Evolutionary conservation across 139 green algal genomes (phyloP), one percentile per base, ranked within the genome.

Genomic region (Ettlia oleoabundans): DNA sequence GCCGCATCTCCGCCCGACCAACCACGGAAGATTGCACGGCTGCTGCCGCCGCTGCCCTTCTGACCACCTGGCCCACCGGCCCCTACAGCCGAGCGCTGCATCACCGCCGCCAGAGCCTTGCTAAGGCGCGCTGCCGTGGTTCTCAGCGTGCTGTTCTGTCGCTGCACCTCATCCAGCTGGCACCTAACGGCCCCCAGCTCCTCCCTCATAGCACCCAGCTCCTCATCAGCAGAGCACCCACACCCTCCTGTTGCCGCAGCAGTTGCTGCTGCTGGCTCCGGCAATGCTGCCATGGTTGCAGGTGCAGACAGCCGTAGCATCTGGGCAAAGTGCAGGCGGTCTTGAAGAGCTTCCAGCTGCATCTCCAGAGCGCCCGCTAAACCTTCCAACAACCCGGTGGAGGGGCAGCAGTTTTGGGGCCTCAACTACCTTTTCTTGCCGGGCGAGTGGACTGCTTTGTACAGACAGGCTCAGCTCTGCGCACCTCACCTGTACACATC

Each of bases 51-150:
- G n/a, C n/a, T n/a, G n/a, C n/a, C n/a, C n/a, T n/a, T n/a, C 28
- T 40, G 38, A 40, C 32, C 9, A 15, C 32, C n/a, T 22, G 19
- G 10, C 9, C 43, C 70, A 10, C 42, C 35, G 4, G 35, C 2
- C 22, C 30, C 53, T 19, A 30, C 53, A 2, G 47, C 47, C 6
- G 72, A 65, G 35, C 73, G 47, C 37, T 80, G 52, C 53, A 80
- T 80, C 7, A 80, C 78, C 5, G 69, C 78, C 19, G 78, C 67
- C 26, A 84, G 42, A 15, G 78, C 78, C n/a, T 68, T 84, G 68
- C 69, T 71, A 19, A 84, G 65, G 4, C 78, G 38, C 30, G 78
- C 69, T 19, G 78, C 78, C 18, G 78, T 67, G 15, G 64, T 55
- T 2, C 67, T 28, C 69, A 84, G 43, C 38, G 64, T 32, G 40